These are phyloP conservation scores for Fusarium paranaense DNA, from an alignment of 2,329 filamentous ascomycete species.

Conservation along the genomic window DNA sequence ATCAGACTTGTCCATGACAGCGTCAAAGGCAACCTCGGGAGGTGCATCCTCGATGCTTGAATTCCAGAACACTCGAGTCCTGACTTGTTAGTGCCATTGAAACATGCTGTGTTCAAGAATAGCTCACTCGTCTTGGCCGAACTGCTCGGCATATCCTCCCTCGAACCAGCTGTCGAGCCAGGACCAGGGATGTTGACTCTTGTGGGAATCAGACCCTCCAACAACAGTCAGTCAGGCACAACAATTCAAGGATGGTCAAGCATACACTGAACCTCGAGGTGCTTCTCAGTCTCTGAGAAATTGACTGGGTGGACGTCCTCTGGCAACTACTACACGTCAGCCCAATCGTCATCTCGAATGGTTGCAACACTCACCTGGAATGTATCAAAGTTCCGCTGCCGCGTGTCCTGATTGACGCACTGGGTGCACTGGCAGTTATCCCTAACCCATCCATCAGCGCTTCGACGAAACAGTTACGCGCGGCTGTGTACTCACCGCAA, in stretches of 20 bases:
- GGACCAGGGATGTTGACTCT: conserved; percentile 73
- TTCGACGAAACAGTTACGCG: conserved; percentile 13
- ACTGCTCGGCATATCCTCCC: conserved; percentile 25
- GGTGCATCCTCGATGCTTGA: conserved; percentile 54
- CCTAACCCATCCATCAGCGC: conserved; percentile 39
- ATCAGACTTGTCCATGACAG: conserved; percentile 65
- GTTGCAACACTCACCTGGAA: conserved; percentile 48
- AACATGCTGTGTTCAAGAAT: background rate
- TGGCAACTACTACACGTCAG: conserved; percentile 45
- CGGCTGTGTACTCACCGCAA: conserved; percentile 40
- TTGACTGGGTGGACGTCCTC: conserved; percentile 45
- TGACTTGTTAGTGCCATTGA: conserved; percentile 19
- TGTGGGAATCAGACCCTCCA: conserved; percentile 77
- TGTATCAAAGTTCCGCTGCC: conserved; percentile 57
- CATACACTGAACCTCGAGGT: conserved; percentile 52
- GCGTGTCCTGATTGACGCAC: conserved; percentile 57
- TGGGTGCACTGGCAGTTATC: conserved; percentile 58
- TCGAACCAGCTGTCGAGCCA: conserved; percentile 39
- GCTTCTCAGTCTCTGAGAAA: conserved; percentile 42
- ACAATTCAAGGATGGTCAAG: background rate
- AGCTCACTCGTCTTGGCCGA: conserved; percentile 39
- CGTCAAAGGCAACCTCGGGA: conserved; percentile 70
- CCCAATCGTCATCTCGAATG: background rate
- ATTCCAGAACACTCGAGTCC: conserved; percentile 41
- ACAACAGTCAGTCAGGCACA: conserved; percentile 9